A percentile compares a stretch with the other conserved stretches of the same genome.
phyloP scores from a whole-genome alignment of 495 filamentous ascomycete species.

The Paragyromitra xinjiangensis region DNA sequence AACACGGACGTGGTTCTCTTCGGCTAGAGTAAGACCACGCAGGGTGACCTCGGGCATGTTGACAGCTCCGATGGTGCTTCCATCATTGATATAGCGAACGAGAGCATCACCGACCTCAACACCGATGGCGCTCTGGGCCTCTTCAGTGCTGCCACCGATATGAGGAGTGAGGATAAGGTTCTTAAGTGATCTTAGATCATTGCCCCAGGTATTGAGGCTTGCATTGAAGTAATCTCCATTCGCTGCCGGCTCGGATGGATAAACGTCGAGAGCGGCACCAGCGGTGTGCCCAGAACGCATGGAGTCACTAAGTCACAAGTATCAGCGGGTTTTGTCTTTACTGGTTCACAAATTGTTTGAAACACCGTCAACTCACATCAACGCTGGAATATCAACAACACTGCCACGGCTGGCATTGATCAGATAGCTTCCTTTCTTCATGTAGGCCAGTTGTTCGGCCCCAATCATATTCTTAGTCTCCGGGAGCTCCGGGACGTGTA shows the following conservation, averaged over 20 bases:
- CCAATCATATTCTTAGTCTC: conserved; percentile 94
- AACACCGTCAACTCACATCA: conserved; percentile 63
- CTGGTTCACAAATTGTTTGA: background rate
- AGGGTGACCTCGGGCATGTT: conserved; percentile 95
- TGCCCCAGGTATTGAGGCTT: conserved; percentile 83
- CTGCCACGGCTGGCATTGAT: conserved; percentile 96
- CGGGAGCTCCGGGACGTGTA: conserved; percentile 90
- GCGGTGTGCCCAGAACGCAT: conserved; percentile 89
- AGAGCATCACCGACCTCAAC: conserved; percentile 88
- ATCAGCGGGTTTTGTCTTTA: conserved; percentile 4
- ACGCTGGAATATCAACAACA: conserved; percentile 91
- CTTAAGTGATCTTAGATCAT: conserved; percentile 82
- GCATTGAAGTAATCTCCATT: conserved; percentile 95
- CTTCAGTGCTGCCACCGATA: conserved; percentile 94
- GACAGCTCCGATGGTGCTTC: conserved; percentile 83
- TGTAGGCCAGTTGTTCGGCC: conserved; percentile 75
- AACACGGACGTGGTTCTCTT: conserved; percentile 86
- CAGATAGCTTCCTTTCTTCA: conserved; percentile 91
- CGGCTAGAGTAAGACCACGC: conserved; percentile 81
- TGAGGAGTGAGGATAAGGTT: conserved; percentile 97
- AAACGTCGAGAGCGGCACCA: conserved; percentile 95
- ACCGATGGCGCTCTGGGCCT: conserved; percentile 96
- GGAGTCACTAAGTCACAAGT: conserved; percentile 63
- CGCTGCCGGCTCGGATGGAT: conserved; percentile 88
- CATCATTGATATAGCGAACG: conserved; percentile 91